A percentile compares a stretch with the other conserved stretches of the same genome.
These are phyloP conservation scores for Escallonia rubra DNA, from an alignment of 129 eudicot genomes.

Conservation along the genomic window DNA sequence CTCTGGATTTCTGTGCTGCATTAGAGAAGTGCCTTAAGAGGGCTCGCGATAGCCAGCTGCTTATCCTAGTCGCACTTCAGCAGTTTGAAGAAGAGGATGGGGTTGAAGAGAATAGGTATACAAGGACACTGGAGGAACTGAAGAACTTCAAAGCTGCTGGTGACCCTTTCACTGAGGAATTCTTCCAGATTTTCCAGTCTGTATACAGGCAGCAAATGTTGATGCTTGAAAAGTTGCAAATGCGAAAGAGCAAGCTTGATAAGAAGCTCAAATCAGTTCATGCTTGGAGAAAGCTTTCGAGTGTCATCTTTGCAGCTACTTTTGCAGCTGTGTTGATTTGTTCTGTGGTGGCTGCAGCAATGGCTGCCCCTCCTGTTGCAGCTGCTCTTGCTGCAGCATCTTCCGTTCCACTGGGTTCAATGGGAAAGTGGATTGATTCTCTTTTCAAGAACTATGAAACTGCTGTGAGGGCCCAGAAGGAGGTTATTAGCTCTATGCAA, in stretches of 20 bases:
- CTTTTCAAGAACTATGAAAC: slow-evolving; percentile 65
- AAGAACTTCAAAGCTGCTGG: slow-evolving; percentile 67
- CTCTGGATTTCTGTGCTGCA: slow-evolving; percentile 79
- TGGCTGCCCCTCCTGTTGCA: slow-evolving; percentile 82
- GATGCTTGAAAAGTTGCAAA: slow-evolving; percentile 78
- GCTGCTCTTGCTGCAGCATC: slow-evolving; percentile 80
- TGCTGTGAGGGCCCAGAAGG: slow-evolving; percentile 73
- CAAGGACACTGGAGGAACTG: slow-evolving; percentile 59
- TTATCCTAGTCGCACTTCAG: slow-evolving; percentile 69
- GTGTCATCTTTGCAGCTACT: slow-evolving; percentile 70
- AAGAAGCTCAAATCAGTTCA: slow-evolving; percentile 51
- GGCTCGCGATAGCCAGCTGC: slow-evolving; percentile 60
- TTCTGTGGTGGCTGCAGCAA: slow-evolving; percentile 90
- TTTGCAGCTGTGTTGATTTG: slow-evolving; percentile 81
- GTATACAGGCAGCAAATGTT: slow-evolving; percentile 60
- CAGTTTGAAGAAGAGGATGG: slow-evolving; percentile 68
- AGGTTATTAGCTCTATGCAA: slow-evolving; percentile 59
- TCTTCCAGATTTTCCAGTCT: slow-evolving; percentile 61
- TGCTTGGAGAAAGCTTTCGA: slow-evolving; percentile 74
- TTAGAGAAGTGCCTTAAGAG: slow-evolving; percentile 71
- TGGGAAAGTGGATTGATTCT: slow-evolving; percentile 88
- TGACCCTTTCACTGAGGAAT: slow-evolving; percentile 81
- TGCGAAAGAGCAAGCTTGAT: slow-evolving; percentile 55
- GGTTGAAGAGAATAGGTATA: slow-evolving; percentile 36
- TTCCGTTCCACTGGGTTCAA: slow-evolving; percentile 75